These are phyloP conservation scores for Sclerospora graminicola DNA, from an alignment of 352 stramenopile genomes.

Conservation along the genomic window DNA sequence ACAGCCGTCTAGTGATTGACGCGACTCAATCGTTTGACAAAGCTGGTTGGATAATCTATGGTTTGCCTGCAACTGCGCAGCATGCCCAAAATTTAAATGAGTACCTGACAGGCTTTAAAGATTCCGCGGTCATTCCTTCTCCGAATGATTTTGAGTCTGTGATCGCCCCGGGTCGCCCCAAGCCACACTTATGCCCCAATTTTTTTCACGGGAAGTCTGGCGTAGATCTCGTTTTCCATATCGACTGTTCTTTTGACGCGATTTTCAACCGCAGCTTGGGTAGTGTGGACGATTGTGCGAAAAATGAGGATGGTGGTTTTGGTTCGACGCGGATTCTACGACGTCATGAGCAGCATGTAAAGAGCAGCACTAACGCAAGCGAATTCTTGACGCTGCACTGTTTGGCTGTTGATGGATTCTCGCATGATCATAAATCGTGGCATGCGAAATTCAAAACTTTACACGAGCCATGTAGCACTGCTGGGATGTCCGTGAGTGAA, in stretches of 20 bases:
- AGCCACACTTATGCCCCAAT: conserved; percentile 23
- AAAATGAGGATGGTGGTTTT: conserved; percentile 6
- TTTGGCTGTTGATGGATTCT: conserved; percentile 18
- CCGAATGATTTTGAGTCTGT: conserved; percentile 48
- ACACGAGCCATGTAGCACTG: too few relatives aligned
- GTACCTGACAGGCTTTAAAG: conserved; percentile 42
- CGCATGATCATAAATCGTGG: conserved; percentile 27
- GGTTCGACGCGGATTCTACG: conserved; percentile 17
- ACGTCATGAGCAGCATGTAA: conserved; percentile 42
- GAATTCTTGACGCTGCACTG: conserved; percentile 51
- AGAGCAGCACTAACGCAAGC: conserved; percentile 29
- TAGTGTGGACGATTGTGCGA: conserved; percentile 36
- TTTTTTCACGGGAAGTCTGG: conserved; percentile 60
- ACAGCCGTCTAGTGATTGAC: conserved; percentile 44
- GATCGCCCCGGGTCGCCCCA: conserved; percentile 33
- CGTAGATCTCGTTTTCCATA: conserved; percentile 60
- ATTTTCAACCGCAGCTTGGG: conserved; percentile 53
- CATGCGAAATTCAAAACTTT: conserved; percentile 43
- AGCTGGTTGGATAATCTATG: conserved; percentile 54
- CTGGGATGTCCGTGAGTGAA: too few relatives aligned
- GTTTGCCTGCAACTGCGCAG: conserved; percentile 36
- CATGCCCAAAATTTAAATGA: conserved; percentile 44
- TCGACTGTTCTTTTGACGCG: conserved; percentile 25
- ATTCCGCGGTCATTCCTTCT: conserved; percentile 29
- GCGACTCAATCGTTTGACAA: conserved; percentile 23